A percentile compares a stretch with the other conserved stretches of the same genome.
Evolutionary conservation across 345 rosid genomes (phyloP).

Genomic region (Crucihimalaya himalaica): DNA sequence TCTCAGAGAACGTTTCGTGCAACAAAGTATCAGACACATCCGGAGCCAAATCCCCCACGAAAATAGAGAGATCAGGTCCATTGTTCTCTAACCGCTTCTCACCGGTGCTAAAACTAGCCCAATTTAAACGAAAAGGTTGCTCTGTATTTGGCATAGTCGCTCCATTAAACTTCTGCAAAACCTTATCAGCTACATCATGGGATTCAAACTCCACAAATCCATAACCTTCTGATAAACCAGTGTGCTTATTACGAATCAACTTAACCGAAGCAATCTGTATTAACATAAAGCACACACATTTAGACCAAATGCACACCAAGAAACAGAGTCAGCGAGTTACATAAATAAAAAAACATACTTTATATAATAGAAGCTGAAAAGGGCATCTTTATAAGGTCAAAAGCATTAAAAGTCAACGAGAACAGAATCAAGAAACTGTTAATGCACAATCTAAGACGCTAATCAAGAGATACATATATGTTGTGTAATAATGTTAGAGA

Average conservation of each 20-base stretch:
- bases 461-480: conserved; percentile 4
- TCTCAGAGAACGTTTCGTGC: conserved; percentile 70
- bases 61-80: conserved; percentile 87
- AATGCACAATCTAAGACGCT: conserved; percentile 5
- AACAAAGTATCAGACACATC: conserved; percentile 83
- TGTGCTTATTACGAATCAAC: conserved; percentile 92
- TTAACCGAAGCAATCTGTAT: conserved; percentile 79
- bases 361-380: background rate
- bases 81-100: conserved; percentile 83
- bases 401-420: background rate
- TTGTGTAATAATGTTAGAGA: background rate
- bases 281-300: background rate
- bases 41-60: conserved; percentile 94
- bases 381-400: background rate
- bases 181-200: conserved; percentile 86
- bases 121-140: conserved; percentile 91
- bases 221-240: conserved; percentile 85
- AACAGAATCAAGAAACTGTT: conserved; percentile 4
- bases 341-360: background rate
- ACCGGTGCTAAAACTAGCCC: conserved; percentile 93
- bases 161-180: conserved; percentile 66
- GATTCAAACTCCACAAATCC: conserved; percentile 90
- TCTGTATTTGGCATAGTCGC: conserved; percentile 77
- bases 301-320: background rate
- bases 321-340: background rate